Evolutionary conservation across 2,329 filamentous ascomycete species (phyloP).

Genomic region (Mollisiaceae sp.): DNA sequence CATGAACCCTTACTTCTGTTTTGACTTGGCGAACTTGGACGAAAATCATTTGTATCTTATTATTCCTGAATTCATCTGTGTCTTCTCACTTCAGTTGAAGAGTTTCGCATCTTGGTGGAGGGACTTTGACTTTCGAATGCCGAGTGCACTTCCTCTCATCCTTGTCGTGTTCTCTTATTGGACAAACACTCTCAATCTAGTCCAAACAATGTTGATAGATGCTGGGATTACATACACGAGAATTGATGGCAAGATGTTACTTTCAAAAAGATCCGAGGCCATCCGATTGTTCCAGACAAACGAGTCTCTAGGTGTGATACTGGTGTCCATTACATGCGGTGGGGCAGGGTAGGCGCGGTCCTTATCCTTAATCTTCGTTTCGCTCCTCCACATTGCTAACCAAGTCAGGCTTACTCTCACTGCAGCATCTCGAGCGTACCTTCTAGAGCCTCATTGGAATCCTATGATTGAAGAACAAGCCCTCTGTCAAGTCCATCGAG

Average conservation of each 20-base stretch:
- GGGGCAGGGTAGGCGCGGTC: constrained; percentile 54
- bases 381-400: neutral
- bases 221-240: constrained; percentile 46
- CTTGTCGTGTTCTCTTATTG: constrained; percentile 58
- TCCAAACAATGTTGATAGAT: constrained; percentile 48
- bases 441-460: constrained; percentile 44
- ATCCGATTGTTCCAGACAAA: constrained; percentile 49
- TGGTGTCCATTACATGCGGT: constrained; percentile 57
- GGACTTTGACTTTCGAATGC: too few relatives aligned
- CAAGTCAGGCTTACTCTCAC: constrained; percentile 30
- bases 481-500: constrained; percentile 35
- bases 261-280: constrained; percentile 48
- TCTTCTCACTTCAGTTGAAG: neutral
- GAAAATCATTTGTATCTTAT: neutral
- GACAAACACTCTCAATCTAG: constrained; percentile 53
- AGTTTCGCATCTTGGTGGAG: too few relatives aligned
- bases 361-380: neutral
- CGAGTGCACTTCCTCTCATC: too few relatives aligned
- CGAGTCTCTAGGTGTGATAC: constrained; percentile 47
- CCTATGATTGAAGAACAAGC: constrained; percentile 41
- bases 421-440: constrained; percentile 37
- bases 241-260: constrained; percentile 54
- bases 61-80: neutral
- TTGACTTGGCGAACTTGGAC: neutral
- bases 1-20: neutral